Evolutionary conservation across 2,329 filamentous ascomycete species (phyloP), one percentile per base, ranked within the genome.

Genomic region (Cytospora piceae): DNA sequence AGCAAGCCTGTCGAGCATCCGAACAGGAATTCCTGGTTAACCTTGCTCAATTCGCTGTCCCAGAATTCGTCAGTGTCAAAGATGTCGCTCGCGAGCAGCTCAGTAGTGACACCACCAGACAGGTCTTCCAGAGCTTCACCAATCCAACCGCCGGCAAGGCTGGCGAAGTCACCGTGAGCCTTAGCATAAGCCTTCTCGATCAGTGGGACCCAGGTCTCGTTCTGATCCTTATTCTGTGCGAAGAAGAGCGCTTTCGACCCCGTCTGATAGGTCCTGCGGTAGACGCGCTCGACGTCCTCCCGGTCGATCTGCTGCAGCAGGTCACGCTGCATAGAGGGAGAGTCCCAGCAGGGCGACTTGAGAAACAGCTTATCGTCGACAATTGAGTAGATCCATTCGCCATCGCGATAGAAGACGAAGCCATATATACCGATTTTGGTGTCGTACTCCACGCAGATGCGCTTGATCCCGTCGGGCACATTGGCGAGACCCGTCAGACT

Each of bases 291-390:
- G 55, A 89, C 86, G 60, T 91, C 88, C 60, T 88, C 88, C 63
- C 90, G 86, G 73, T 92, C 90, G 57, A 92, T 87, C 72, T 93
- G 89, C 71, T 93, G 86, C 73, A 93, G 85, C 29, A 93, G 81
- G 62, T 91, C 85, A 49, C 91, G 86, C 73, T 93, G 90, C 74
- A 91, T 84, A 59, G 90, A 88, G 0, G 87, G 89, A 39, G 92
- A 91, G 70, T 96, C 91, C 80, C 92, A 96, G 73, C 91, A 90
- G 5, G 92, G 90, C 1, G 91, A 92, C 67, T 89, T 91, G 22
- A 96, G 84, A 74, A 92, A 96, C 3, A 97, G 83, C 77, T 96
- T 96, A 76, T 97, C 93, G 73, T 97, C 93, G 66, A 97, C 88
- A 68, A 97, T 94, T 65, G 91, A 93, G 71, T 93, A 93, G 64